These are phyloP conservation scores for Cytospora chrysosperma DNA, from an alignment of 2,329 filamentous ascomycete genomes.

Conservation along the genomic window DNA sequence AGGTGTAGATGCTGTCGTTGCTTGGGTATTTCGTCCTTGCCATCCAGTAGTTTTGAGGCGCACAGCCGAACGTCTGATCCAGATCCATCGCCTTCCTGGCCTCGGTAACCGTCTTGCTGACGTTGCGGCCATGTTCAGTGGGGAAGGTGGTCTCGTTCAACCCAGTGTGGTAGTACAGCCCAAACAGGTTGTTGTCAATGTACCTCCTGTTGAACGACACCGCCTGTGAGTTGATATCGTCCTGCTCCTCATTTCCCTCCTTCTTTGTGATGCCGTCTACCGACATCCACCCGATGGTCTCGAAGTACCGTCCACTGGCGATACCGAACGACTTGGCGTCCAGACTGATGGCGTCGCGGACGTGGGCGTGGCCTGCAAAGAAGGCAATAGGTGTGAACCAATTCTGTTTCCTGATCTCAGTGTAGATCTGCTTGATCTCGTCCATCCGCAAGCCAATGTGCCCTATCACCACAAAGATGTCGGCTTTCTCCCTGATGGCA, in stretches of 20 bases:
- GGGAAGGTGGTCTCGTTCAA: conserved; percentile 71
- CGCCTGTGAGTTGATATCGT: conserved; percentile 33
- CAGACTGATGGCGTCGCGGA: conserved; percentile 79
- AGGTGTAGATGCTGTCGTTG: conserved; percentile 74
- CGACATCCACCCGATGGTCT: conserved; percentile 93
- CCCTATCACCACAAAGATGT: conserved; percentile 83
- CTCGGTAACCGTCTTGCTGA: conserved; percentile 66
- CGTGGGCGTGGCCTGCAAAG: conserved; percentile 88
- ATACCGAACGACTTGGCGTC: conserved; percentile 77
- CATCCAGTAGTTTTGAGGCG: conserved; percentile 79
- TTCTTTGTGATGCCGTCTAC: conserved; percentile 61
- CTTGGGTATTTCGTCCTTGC: conserved; percentile 72
- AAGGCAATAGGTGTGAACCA: conserved; percentile 86
- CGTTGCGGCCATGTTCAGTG: conserved; percentile 71
- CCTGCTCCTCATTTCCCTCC: conserved; percentile 30
- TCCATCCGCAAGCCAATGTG: conserved; percentile 80
- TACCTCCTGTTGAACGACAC: conserved; percentile 74
- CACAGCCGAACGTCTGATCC: conserved; percentile 77
- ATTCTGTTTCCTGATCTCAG: conserved; percentile 71
- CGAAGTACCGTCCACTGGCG: conserved; percentile 88
- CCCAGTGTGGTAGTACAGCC: conserved; percentile 76
- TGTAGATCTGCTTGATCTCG: conserved; percentile 77
- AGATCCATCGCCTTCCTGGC: conserved; percentile 71
- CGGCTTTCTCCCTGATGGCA: conserved; percentile 79
- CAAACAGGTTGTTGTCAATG: conserved; percentile 90